phyloP scores from a whole-genome alignment of 2,329 filamentous ascomycete species.

The Epichloe brachyelytri region DNA sequence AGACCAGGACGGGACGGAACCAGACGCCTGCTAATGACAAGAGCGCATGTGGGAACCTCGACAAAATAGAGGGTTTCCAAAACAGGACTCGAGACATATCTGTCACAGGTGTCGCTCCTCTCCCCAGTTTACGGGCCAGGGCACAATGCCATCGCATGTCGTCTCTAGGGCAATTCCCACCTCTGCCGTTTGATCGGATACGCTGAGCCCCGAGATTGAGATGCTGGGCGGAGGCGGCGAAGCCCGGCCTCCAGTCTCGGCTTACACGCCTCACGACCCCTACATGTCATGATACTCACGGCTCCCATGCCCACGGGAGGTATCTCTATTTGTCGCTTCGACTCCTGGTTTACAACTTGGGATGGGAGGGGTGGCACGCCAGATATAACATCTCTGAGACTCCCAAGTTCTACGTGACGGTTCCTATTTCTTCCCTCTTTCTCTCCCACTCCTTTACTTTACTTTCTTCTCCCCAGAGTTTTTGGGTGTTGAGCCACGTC shows the following conservation, averaged over 20 bases:
- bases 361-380: constrained; percentile 9
- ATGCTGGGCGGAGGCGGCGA: not conserved
- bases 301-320: not conserved
- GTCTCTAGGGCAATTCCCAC: not conserved
- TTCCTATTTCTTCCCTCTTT: constrained; percentile 4
- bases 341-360: constrained; percentile 8
- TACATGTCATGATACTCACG: not conserved
- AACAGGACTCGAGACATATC: constrained; percentile 22
- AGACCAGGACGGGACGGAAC: constrained; percentile 5
- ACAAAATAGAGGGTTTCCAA: constrained; percentile 9
- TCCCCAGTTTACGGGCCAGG: not conserved
- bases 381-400: constrained; percentile 10
- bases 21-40: not conserved
- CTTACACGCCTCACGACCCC: not conserved
- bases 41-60: not conserved
- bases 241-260: constrained; percentile 1
- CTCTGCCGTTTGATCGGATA: constrained; percentile 8
- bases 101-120: constrained; percentile 17
- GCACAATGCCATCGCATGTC: not conserved
- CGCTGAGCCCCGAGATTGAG: constrained; percentile 6
- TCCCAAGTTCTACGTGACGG: not conserved
- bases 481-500: not conserved
- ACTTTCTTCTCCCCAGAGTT: not conserved
- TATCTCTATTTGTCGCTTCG: not conserved
- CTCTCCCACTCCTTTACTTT: not conserved